Base-by-base conservation (phyloP, 2,329 filamentous ascomycete species). In the Ophiostoma tasmaniense region DNA sequence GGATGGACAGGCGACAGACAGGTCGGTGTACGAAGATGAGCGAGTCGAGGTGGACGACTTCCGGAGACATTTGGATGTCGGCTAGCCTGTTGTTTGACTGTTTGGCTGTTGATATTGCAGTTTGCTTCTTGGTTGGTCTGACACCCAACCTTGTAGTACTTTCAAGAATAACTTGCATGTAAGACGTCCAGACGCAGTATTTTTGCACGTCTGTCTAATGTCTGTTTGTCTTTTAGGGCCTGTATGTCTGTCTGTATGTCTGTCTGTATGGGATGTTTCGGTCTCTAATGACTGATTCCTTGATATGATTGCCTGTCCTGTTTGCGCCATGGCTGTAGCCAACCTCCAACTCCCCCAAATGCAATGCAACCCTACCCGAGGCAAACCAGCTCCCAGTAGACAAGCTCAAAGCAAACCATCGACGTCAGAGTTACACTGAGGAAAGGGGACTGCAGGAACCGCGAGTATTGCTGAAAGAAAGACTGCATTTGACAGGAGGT, bases 181-280 rank as follows among this genome's bases (percentile, higher is more conserved):
- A 55, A 55, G 50, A 55, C 50, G 50, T 55, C 50, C 50, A n/a
- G 50, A 11, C 50, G 50, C 50, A 55, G 50, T 55, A 55, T 55
- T 55, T 55, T 7, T 25, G 50, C 42, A 55, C 22, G 50, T 11
- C n/a, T 55, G 50, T 55, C 50, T 55, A 14, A 55, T 55, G 6
- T 25, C 42, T 50, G 42, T 25, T 3, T 22, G 50, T 55, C 50
- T 55, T 13, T 55, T 13, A 3, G n/a, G 14, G 37, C 33, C 33
- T 33, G 42, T 45, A 45, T 45, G 42, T 45, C 42, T 45, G 33
- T 33, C 33, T 33, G 33, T 33, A 33, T 33, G 33, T 33, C 33
- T 33, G 33, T 6, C n/a, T n/a, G 8, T 33, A 33, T 33, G 37
- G 37, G 37, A 39, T 45, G 42, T 45, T 17, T 45, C 42, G 5